Evolutionary conservation across 495 filamentous ascomycete species (phyloP), one percentile per base, ranked within the genome.

Genomic region (Penicillium paxilli): DNA sequence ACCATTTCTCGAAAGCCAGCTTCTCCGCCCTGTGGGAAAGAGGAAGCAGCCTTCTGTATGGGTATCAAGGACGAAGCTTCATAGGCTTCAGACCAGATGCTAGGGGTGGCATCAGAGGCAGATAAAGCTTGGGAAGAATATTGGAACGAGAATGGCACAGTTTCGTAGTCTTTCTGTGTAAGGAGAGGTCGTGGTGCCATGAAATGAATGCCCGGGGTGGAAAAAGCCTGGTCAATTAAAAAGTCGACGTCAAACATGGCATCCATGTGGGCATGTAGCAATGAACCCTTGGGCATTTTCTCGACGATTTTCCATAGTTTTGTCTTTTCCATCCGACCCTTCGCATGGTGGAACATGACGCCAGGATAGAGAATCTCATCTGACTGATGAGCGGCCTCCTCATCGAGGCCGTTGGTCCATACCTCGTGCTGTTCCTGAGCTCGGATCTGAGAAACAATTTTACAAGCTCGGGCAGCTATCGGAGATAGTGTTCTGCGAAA

Each of bases 181-280:
- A 69, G 57, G 14, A 94, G 74, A 1, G 85, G 73, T 2, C 69
- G 64, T 21, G 82, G 66, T 5, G 83, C 77, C 9, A 73, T 72
- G 23, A 98, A 80, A 64, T 87, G 82, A 57, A 98, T 87, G 0
- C 92, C 91, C 0, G 83, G 79, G 0, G 87, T 93, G 4, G 77
- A 75, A 26, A 97, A 76, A 2, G 87, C 83, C 54, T 86, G 76
- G 12, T 84, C 79, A 33, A 96, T 74, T 3, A 96, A 69, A 69
- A 83, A 93, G 54, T 90, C 87, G 41, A 90, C 79, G 62, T 96
- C 90, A 45, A 94, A 87, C 86, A 96, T 93, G 54, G 91, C 90
- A 65, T 94, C 87, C 48, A 94, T 69, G 71, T 97, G 91, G 6
- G 91, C 88, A 71, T 97, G 92, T 48, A 98, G 70, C 8, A 98